Evolutionary conservation across 768 basidiomycete genomes (phyloP).

Genomic region (Suillus weaverae): DNA sequence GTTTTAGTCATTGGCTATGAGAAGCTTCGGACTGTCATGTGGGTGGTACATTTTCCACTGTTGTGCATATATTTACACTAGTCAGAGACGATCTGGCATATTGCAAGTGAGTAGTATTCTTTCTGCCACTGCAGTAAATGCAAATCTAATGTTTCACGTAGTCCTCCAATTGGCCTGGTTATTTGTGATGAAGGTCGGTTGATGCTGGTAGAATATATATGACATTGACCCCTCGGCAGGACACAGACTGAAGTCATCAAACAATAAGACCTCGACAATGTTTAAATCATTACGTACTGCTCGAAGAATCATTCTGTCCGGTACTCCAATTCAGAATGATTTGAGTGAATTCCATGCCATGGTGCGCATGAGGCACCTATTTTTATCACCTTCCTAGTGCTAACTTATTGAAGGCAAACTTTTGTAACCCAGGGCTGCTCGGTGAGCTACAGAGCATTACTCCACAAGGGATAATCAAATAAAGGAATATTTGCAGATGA

Average conservation of each 20-base stretch:
- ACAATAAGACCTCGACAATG: constrained; percentile 86
- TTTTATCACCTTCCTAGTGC: not conserved
- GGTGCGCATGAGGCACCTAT: constrained; percentile 47
- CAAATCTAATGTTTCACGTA: constrained; percentile 24
- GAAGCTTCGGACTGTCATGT: constrained; percentile 82
- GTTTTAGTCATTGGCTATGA: constrained; percentile 97
- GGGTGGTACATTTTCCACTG: constrained; percentile 27
- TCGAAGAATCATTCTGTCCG: constrained; percentile 85
- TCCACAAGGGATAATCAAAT: constrained; percentile 4
- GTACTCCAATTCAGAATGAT: constrained; percentile 98
- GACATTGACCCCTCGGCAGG: constrained; percentile 43
- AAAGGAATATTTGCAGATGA: constrained; percentile 50
- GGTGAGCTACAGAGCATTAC: constrained; percentile 42
- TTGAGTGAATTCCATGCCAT: constrained; percentile 94
- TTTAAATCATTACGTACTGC: constrained; percentile 76
- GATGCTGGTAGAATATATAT: not conserved
- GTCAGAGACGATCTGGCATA: constrained; percentile 54
- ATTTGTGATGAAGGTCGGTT: constrained; percentile 88
- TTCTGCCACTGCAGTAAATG: not conserved
- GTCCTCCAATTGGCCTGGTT: constrained; percentile 90
- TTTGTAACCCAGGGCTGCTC: constrained; percentile 90
- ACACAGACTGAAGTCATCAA: constrained; percentile 89
- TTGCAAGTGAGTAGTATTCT: constrained; percentile 57
- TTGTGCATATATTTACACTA: constrained; percentile 5
- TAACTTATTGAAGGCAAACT: constrained; percentile 63